Percentiles rank a stretch among this genome's conserved stretches.
phyloP scores from a whole-genome alignment of 805 yeast genomes.

The Priceomyces haplophilus region DNA sequence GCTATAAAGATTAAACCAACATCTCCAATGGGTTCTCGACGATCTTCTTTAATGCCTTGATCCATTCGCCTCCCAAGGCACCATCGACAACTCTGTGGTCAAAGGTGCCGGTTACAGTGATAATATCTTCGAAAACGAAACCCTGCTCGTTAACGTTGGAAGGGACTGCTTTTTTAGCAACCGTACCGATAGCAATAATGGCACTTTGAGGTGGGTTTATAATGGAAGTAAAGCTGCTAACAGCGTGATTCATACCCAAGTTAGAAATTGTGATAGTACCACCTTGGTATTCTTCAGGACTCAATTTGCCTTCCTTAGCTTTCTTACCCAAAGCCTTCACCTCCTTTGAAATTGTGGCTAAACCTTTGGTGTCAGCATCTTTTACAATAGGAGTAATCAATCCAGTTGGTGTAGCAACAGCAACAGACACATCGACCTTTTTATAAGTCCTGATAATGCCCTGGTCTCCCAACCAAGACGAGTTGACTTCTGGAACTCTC shows the following conservation, averaged over 20 bases:
- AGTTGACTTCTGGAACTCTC: conserved; percentile 91
- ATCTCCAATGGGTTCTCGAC: conserved; percentile 95
- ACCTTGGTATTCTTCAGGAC: conserved; percentile 98
- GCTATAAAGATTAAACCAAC: conserved; percentile 52
- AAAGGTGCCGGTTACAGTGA: conserved; percentile 92
- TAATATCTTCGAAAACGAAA: conserved; percentile 85
- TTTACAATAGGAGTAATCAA: conserved; percentile 93
- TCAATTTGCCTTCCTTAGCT: conserved; percentile 90
- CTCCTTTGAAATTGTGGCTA: conserved; percentile 73
- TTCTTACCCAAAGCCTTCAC: conserved; percentile 92
- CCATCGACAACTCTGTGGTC: conserved; percentile 98
- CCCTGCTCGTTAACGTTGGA: conserved; percentile 90
- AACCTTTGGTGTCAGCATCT: conserved; percentile 84
- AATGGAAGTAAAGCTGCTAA: conserved; percentile 88
- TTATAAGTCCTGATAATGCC: conserved; percentile 89
- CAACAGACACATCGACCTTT: conserved; percentile 94
- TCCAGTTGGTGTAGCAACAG: conserved; percentile 98
- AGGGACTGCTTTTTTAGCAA: conserved; percentile 88
- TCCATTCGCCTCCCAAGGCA: conserved; percentile 95
- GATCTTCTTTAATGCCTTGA: conserved; percentile 85
- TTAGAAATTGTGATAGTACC: conserved; percentile 98
- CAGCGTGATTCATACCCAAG: conserved; percentile 98
- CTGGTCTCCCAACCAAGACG: conserved; percentile 87
- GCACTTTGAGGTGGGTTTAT: conserved; percentile 97
- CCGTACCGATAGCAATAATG: conserved; percentile 91